Evolutionary conservation across 768 basidiomycete species (phyloP).

Genomic region (Gautieria morchelliformis): DNA sequence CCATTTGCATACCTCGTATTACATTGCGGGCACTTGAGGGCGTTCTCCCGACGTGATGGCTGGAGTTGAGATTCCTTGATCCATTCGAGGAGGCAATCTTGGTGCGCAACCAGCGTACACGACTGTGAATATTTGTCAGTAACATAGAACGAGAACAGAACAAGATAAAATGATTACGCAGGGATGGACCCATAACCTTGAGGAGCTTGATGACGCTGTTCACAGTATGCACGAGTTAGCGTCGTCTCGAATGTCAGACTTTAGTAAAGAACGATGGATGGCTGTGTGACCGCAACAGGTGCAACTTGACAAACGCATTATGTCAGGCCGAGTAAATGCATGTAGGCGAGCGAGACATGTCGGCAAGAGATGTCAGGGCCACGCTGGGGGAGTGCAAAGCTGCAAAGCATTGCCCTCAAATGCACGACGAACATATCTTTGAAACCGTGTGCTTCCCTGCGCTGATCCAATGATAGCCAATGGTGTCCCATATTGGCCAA

Average conservation of each 20-base stretch:
- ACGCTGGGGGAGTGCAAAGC: too few species aligned
- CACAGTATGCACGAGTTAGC: neutral
- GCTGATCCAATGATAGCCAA: too few species aligned
- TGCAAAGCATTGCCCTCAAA: too few species aligned
- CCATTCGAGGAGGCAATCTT: conserved; percentile 72
- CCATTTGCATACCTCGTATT: conserved; percentile 37
- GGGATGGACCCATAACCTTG: conserved; percentile 62
- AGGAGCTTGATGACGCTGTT: conserved; percentile 36
- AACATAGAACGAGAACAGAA: too few species aligned
- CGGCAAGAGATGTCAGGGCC: too few species aligned
- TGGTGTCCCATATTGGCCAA: too few species aligned
- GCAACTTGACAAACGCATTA: neutral
- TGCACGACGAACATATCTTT: too few species aligned
- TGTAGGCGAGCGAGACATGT: too few species aligned
- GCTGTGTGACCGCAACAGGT: neutral
- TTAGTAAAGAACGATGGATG: neutral
- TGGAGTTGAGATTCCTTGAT: conserved; percentile 61
- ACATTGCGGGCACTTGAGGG: conserved; percentile 77
- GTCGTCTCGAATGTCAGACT: neutral
- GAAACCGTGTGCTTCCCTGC: too few species aligned
- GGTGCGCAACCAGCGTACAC: conserved; percentile 75
- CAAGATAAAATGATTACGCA: conserved; percentile 31
- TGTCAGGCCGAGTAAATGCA: neutral
- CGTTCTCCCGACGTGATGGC: conserved; percentile 40
- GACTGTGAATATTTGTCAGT: neutral